Percentiles rank a stretch among this genome's conserved stretches.
Conservation (phyloP, 2,329 filamentous ascomycete genomes). For the Talaromyces sp. region DNA sequence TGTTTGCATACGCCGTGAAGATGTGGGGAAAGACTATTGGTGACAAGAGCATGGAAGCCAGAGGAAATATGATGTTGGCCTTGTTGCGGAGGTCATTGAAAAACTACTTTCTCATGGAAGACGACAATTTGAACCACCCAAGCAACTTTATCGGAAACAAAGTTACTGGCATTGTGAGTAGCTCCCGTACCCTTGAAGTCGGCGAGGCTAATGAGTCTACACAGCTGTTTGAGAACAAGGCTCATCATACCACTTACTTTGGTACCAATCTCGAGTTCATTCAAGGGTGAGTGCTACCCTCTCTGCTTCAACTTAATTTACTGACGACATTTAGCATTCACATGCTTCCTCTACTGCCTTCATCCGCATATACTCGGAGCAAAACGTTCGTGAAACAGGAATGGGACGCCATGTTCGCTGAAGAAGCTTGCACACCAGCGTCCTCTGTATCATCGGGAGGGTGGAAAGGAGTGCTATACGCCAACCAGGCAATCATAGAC, state of each 20-base stretch:
- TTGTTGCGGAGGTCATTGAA: constrained; percentile 70
- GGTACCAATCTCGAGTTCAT: constrained; percentile 69
- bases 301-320: constrained; percentile 17
- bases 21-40: constrained; percentile 83
- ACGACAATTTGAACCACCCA: constrained; percentile 68
- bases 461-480: constrained; percentile 82
- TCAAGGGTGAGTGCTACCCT: constrained; percentile 44
- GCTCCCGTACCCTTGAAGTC: neutral
- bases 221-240: constrained; percentile 85
- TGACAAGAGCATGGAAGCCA: constrained; percentile 74
- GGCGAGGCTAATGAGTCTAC: neutral
- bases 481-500: constrained; percentile 75
- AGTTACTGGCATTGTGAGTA: constrained; percentile 54
- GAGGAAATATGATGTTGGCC: constrained; percentile 79
- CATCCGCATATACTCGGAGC: constrained; percentile 64
- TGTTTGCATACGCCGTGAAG: constrained; percentile 83
- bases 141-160: constrained; percentile 77
- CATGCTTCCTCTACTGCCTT: constrained; percentile 73
- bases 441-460: constrained; percentile 59
- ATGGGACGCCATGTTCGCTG: constrained; percentile 74
- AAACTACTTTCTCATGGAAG: constrained; percentile 77
- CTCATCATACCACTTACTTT: constrained; percentile 90
- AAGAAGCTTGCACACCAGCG: constrained; percentile 59
- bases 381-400: constrained; percentile 73
- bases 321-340: constrained; percentile 60